These are phyloP conservation scores for Vaccinium vitisidaea DNA, from an alignment of 148 eudicot species.

Conservation along the genomic window DNA sequence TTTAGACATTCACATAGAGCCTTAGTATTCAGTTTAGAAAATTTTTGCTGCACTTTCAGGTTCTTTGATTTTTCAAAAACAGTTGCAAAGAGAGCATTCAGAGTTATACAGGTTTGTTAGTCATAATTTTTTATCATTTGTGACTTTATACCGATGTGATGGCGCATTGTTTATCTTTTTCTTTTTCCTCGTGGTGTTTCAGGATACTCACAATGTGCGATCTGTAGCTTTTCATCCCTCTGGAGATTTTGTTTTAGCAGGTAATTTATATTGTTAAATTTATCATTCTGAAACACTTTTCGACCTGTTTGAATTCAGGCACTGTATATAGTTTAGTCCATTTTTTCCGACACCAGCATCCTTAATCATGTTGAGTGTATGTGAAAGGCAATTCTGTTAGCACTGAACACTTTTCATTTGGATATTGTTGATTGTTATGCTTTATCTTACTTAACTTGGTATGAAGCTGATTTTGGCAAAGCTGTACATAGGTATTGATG, in stretches of 20 bases:
- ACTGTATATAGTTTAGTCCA: not conserved
- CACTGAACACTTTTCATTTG: not conserved
- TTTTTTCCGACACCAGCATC: not conserved
- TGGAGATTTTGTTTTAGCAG: constrained; percentile 85
- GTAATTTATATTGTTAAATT: constrained; percentile 33
- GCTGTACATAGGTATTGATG: not conserved
- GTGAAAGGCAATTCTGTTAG: not conserved
- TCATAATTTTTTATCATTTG: not conserved
- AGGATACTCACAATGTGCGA: constrained; percentile 94
- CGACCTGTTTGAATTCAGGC: not conserved
- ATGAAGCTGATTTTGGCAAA: not conserved
- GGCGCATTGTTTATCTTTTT: not conserved
- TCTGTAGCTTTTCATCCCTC: constrained; percentile 90
- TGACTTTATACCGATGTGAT: constrained; percentile 9
- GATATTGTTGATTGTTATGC: not conserved
- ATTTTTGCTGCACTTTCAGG: constrained; percentile 36
- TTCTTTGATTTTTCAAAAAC: constrained; percentile 89
- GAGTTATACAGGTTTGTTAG: constrained; percentile 69
- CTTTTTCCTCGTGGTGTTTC: constrained; percentile 17
- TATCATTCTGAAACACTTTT: not conserved
- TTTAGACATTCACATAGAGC: not conserved
- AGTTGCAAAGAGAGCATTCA: constrained; percentile 80
- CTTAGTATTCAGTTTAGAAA: not conserved
- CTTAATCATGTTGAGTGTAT: not conserved
- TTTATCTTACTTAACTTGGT: not conserved